phyloP scores from a whole-genome alignment of 345 rosid genomes.

The Ceriops decandra region DNA sequence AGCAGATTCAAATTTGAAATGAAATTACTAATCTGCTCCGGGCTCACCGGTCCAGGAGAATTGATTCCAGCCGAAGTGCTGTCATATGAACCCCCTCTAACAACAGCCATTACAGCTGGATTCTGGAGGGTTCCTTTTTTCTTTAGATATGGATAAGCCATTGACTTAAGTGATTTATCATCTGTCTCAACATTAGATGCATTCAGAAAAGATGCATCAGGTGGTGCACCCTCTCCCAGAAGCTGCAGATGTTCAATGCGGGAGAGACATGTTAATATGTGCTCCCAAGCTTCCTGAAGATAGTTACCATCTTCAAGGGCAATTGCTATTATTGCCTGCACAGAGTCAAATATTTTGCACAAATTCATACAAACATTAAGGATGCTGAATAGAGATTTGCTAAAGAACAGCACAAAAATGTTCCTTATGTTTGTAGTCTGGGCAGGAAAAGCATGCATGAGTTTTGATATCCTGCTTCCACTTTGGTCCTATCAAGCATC shows the following conservation, averaged over 20 bases:
- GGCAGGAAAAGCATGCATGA: no score
- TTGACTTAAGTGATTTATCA: constrained; percentile 53
- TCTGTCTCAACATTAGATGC: constrained; percentile 61
- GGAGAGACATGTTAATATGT: constrained; percentile 89
- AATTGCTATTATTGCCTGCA: constrained; percentile 84
- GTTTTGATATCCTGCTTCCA: not conserved
- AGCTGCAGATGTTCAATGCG: constrained; percentile 93
- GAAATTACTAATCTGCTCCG: constrained; percentile 71
- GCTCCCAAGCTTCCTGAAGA: constrained; percentile 97
- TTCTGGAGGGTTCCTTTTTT: constrained; percentile 84
- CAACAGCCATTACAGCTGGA: constrained; percentile 96
- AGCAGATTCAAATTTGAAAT: constrained; percentile 90
- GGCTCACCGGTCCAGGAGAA: constrained; percentile 60
- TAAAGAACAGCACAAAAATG: not conserved
- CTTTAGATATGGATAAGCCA: constrained; percentile 63
- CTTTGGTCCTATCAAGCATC: not conserved
- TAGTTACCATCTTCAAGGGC: constrained; percentile 95
- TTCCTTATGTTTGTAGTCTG: no score
- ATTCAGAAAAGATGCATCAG: constrained; percentile 78
- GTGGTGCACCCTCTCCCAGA: constrained; percentile 94
- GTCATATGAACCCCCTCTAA: constrained; percentile 95
- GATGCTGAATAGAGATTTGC: not conserved
- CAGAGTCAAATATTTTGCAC: not conserved
- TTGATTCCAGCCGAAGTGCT: constrained; percentile 63
- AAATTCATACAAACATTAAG: constrained; percentile 1